These are phyloP conservation scores for Sisymbrium irio DNA, from an alignment of 345 rosid species.

Conservation along the genomic window DNA sequence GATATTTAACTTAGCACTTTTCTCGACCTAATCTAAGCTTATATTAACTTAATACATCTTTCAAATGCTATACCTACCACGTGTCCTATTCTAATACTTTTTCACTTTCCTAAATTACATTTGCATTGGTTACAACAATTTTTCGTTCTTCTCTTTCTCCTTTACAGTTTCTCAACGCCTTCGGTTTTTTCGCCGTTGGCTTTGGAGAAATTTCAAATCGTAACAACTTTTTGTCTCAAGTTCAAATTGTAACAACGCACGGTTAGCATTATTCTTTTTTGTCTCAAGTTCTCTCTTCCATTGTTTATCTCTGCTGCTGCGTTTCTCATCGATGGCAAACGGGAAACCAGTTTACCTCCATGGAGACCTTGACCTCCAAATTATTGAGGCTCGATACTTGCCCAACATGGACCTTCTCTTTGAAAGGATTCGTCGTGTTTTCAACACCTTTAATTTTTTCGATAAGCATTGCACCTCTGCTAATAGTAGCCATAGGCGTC, in stretches of 20 bases:
- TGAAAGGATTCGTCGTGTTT: slow-evolving; percentile 55
- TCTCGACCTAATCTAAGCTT: neutral
- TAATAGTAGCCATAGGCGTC: slow-evolving; percentile 19
- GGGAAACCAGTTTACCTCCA: slow-evolving; percentile 45
- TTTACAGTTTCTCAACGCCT: neutral
- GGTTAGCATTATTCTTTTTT: neutral
- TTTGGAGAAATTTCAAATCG: neutral
- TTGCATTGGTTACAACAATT: neutral
- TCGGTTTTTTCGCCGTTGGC: neutral
- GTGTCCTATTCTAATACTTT: neutral
- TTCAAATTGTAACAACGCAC: neutral
- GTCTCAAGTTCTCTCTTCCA: neutral
- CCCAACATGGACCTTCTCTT: slow-evolving; percentile 82
- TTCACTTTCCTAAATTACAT: neutral
- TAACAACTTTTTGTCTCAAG: neutral
- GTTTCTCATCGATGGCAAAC: slow-evolving; percentile 36
- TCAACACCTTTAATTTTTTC: slow-evolving; percentile 41
- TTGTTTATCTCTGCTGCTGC: neutral
- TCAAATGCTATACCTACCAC: neutral
- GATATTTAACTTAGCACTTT: neutral
- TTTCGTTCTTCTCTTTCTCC: neutral
- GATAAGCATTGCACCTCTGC: slow-evolving; percentile 30
- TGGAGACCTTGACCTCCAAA: slow-evolving; percentile 71
- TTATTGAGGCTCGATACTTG: slow-evolving; percentile 67
- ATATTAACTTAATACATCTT: neutral